These are phyloP conservation scores for Eimeria acervulina DNA, from an alignment of 169 alveolate species.

Conservation along the genomic window DNA sequence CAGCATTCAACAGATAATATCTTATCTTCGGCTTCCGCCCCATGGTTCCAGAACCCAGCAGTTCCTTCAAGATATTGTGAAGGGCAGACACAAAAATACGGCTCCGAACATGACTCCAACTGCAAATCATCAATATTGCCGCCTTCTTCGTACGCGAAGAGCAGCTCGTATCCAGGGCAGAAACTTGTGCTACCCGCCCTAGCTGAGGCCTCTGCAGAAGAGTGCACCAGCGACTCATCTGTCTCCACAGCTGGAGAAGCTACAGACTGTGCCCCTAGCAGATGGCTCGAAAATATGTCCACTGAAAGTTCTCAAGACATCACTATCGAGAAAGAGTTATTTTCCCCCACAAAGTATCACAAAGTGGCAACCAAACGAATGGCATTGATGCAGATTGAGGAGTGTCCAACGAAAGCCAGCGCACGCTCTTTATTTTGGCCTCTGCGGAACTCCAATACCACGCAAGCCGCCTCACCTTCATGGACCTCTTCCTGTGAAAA, in stretches of 20 bases:
- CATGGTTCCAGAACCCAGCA: slow-evolving; percentile 26
- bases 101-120: not conserved
- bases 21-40: not conserved
- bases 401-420: not conserved
- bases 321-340: not conserved
- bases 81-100: slow-evolving; percentile 13
- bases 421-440: not conserved
- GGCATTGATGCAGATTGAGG: not conserved
- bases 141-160: not conserved
- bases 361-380: not conserved
- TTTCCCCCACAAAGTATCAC: not conserved
- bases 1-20: slow-evolving; percentile 12
- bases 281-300: slow-evolving; percentile 13
- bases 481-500: slow-evolving; percentile 30
- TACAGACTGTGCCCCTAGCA: slow-evolving; percentile 12
- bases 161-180: not conserved
- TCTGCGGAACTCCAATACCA: not conserved
- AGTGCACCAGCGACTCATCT: slow-evolving; percentile 67
- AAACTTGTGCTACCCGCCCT: slow-evolving; percentile 27
- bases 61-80: not conserved
- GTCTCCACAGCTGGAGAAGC: slow-evolving; percentile 22
- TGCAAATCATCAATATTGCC: not conserved
- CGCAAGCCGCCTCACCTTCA: not conserved
- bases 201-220: slow-evolving; percentile 57
- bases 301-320: not conserved